Evolutionary conservation across 1,284 basidiomycete genomes (phyloP), one percentile per base, ranked within the genome.

Genomic region (Meira miltonrushii): DNA sequence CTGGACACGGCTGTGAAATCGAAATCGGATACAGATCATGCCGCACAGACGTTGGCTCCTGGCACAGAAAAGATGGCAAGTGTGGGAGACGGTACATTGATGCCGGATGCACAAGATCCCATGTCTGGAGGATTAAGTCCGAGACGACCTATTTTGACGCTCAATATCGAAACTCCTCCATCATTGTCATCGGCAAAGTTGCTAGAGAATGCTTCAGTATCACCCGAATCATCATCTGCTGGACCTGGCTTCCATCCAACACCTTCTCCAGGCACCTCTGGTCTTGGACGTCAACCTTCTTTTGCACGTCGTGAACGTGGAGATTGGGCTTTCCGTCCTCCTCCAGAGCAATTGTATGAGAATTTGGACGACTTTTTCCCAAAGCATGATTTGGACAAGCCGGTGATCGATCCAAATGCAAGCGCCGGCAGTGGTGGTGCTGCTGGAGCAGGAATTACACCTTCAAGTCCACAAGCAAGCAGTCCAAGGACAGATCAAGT

Each of bases 341-440:
- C 88, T 37, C 87, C 93, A 0, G 95, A 98, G 77, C 89, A 90
- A 71, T 87, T 99, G 57, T 92, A 93, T 78, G 89, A 97, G 58
- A 87, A 89, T 58, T 83, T 98, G 7, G 90, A 97, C 71, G 87
- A 89, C 66, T 96, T 91, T 82, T 99, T 99, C 83, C 93, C 93
- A 0, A 87, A 89, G 68, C 90, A 96, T 77, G 93, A 98, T 75
- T 84, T 98, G 53, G 95, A 98, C 80, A 89, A 90, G 75, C 94
- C 94, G 0, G 87, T 98, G 60, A 88, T 97, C 58, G 93, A 97
- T 66, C 28, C 28, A 33, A 33, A 33, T 33, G 28, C 28, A 4
- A 8, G 28, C 28, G n/a, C n/a, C n/a, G n/a, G n/a, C n/a, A 46
- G 17, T 21, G 19, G n/a, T 21, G 17, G 7, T 48, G 84, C 77